These are phyloP conservation scores for Lophiotrema nucula DNA, from an alignment of 495 filamentous ascomycete genomes.

Conservation along the genomic window DNA sequence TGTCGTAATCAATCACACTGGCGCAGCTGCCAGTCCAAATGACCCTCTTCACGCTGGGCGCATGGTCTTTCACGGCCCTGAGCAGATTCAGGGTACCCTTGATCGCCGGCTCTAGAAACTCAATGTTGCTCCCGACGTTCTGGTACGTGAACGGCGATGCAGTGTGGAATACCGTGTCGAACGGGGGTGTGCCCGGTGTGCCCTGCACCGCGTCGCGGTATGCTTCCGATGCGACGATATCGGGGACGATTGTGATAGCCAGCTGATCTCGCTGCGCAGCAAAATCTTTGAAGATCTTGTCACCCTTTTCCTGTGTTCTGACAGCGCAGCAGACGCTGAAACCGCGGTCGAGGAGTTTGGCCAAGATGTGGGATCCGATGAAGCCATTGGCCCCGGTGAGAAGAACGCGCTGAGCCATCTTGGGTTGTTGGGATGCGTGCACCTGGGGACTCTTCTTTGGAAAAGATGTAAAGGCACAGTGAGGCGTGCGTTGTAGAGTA, in stretches of 20 bases:
- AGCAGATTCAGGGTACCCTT: background rate
- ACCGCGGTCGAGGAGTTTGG: background rate
- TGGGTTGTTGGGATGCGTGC: too few species aligned
- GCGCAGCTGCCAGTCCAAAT: background rate
- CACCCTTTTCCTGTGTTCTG: background rate
- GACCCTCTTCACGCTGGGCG: background rate
- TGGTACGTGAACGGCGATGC: background rate
- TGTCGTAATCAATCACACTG: background rate
- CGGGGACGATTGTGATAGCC: background rate
- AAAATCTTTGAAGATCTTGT: background rate
- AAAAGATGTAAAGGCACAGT: too few species aligned
- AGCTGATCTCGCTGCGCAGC: background rate
- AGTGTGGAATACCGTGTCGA: background rate
- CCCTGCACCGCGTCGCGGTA: background rate
- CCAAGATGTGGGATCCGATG: background rate
- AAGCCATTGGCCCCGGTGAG: background rate
- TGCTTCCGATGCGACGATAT: background rate
- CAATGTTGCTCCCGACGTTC: background rate
- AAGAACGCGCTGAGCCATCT: background rate
- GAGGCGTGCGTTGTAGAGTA: too few species aligned
- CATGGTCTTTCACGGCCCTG: background rate
- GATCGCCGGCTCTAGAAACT: background rate
- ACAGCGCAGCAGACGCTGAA: background rate
- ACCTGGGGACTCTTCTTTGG: too few species aligned
- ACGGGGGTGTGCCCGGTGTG: background rate